Evolutionary conservation across 495 filamentous ascomycete species (phyloP), one percentile per base, ranked within the genome.

Genomic region (Xylaria venustula): DNA sequence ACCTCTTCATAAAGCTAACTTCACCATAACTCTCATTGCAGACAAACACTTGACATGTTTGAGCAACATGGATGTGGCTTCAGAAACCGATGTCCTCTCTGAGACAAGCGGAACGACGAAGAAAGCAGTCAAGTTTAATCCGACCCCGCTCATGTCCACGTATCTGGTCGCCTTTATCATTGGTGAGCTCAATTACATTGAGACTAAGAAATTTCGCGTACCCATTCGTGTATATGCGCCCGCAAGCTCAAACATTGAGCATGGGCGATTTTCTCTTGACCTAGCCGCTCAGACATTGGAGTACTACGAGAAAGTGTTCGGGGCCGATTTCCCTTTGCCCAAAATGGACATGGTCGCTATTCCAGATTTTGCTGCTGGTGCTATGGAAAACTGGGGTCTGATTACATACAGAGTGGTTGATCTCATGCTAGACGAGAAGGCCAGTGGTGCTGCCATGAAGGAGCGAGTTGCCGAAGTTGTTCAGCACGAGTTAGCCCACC

Each of bases 261-360:
- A 88, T 63, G 87, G 86, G 47, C 79, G 81, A 44, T 90, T 89
- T 73, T 87, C 87, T 3, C 79, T 89, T n/a, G 76, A 88, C 36
- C 78, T 90, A 26, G 88, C 85, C 30, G 87, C 88, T 23, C 81
- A 79, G 66, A 89, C 86, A 7, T 77, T 90, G 7, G 81, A 80
- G 19, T 90, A 89, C 69, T 90, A 90, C 74, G 88, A 90, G 72
- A 85, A 88, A 71, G 87, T 86, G n/a, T 92, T 92, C 63, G 85
- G 82, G 50, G 85, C 82, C 63, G 75, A 82, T 9, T 91, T 90
- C 61, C 89, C 89, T 44, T 70, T 84, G 4, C 81, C 81, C 7
- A 98, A 98, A 81, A 96, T 97, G 92, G 94, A 98, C 76, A 94
- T 97, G 89, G 89, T 97, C 66, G 94, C 93, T 50, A 91, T 98